These are phyloP conservation scores for Apophysomyces sp. DNA, from an alignment of 371 early-diverging fungal species.

Conservation along the genomic window DNA sequence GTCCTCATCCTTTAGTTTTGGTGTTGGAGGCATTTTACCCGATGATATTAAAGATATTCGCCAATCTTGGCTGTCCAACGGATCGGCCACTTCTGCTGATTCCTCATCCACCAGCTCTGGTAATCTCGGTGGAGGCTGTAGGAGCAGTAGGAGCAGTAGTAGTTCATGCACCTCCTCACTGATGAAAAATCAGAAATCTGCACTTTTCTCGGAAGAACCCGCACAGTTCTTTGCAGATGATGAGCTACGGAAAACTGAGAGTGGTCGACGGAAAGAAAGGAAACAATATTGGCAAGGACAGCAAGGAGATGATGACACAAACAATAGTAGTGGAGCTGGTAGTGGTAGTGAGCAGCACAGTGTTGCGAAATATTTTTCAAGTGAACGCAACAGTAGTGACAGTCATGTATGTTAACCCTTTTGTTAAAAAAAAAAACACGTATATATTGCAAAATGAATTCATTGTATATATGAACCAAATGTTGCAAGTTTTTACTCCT, in stretches of 20 bases:
- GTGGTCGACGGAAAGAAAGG: conserved; percentile 37
- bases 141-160: not conserved
- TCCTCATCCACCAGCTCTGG: conserved; percentile 9
- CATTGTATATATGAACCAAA: no score
- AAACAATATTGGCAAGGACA: not conserved
- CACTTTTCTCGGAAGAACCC: conserved; percentile 14
- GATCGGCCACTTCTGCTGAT: conserved; percentile 20
- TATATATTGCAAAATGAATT: no score
- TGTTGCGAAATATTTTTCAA: conserved; percentile 8
- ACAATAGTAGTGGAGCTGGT: not conserved
- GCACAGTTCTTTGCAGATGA: conserved; percentile 5
- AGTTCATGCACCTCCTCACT: conserved; percentile 7
- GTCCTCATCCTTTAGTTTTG: conserved; percentile 5
- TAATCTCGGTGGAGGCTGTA: not conserved
- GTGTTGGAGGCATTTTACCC: conserved; percentile 18
- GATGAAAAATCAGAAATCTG: conserved; percentile 6
- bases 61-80: conserved; percentile 22
- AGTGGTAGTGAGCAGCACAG: not conserved
- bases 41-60: conserved; percentile 7
- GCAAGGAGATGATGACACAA: not conserved
- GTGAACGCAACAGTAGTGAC: conserved; percentile 23
- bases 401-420: conserved; percentile 14
- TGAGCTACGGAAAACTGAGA: conserved; percentile 25
- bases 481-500: no score
- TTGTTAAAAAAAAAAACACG: no score